phyloP scores from a whole-genome alignment of 768 basidiomycete genomes.

The Amanita jacksonii region DNA sequence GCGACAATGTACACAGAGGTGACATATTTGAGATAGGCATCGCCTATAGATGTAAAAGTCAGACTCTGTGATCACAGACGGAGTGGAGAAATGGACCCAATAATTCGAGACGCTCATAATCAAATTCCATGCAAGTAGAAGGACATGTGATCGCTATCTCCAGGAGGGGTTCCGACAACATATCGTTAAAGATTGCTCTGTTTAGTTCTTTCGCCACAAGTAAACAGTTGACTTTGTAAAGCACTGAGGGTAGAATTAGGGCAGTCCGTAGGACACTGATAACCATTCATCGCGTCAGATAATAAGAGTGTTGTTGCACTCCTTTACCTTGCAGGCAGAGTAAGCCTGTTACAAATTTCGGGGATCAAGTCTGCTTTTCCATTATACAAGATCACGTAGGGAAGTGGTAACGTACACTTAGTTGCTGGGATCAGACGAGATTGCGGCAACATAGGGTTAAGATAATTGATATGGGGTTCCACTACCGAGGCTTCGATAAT shows the following conservation, averaged over 20 bases:
- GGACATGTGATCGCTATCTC: slow-evolving; percentile 62
- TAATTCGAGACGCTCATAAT: slow-evolving; percentile 82
- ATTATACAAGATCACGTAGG: slow-evolving; percentile 1
- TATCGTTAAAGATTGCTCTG: slow-evolving; percentile 50
- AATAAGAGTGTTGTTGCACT: slow-evolving; percentile 3
- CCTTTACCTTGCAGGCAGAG: slow-evolving; percentile 60
- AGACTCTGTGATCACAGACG: slow-evolving; percentile 1
- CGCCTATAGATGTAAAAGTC: slow-evolving; percentile 36
- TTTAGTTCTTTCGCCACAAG: slow-evolving; percentile 76
- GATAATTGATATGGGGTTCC: slow-evolving; percentile 41
- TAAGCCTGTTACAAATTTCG: slow-evolving; percentile 67
- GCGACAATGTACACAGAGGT: slow-evolving; percentile 69
- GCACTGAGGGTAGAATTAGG: slow-evolving; percentile 66
- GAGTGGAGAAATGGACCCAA: slow-evolving; percentile 42
- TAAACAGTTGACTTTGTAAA: slow-evolving; percentile 60
- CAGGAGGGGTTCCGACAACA: slow-evolving; percentile 52
- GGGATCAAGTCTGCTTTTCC: slow-evolving; percentile 61
- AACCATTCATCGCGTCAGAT: slow-evolving; percentile 5
- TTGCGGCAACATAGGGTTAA: slow-evolving; percentile 42
- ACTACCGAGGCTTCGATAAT: slow-evolving; percentile 59
- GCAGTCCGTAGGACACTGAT: slow-evolving; percentile 58
- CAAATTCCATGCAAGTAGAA: slow-evolving; percentile 55
- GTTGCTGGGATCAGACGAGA: slow-evolving; percentile 30
- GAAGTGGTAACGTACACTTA: slow-evolving; percentile 43
- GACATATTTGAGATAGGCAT: slow-evolving; percentile 77